phyloP scores from a whole-genome alignment of 257 asterid species.

The Salvia splendens region DNA sequence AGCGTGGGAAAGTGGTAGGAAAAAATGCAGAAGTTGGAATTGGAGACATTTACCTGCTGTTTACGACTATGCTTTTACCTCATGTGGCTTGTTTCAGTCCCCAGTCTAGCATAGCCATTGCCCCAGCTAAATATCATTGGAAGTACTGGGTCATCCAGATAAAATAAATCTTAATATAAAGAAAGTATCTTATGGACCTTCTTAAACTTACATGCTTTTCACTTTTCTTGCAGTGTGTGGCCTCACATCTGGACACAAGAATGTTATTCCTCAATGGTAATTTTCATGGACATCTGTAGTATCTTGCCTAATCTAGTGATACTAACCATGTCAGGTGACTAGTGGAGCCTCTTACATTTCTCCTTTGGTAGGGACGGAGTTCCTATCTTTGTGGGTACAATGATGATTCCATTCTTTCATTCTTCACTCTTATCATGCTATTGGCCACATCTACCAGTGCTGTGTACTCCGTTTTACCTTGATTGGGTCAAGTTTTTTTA shows the following conservation, averaged over 20 bases:
- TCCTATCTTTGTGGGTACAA: conserved; percentile 17
- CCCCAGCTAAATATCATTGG: too few species aligned
- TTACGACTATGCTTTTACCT: not conserved
- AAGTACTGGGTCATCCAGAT: too few species aligned
- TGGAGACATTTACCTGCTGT: not conserved
- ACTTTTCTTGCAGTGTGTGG: conserved; percentile 78
- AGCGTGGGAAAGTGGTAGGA: conserved; percentile 20
- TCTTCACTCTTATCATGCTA: not conserved
- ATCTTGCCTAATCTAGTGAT: not conserved
- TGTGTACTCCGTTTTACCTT: conserved; percentile 17
- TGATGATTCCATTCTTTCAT: conserved; percentile 8
- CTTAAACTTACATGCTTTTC: conserved; percentile 21
- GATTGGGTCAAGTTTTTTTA: too few species aligned
- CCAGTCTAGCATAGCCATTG: not conserved
- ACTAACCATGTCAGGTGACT: too few species aligned
- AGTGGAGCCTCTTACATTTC: not conserved
- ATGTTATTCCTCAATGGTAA: conserved; percentile 88
- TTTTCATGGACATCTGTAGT: conserved; percentile 22
- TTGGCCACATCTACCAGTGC: conserved; percentile 11
- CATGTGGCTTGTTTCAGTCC: not conserved
- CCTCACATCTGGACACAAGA: conserved; percentile 92
- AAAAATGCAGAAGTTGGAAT: not conserved
- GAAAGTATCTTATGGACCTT: not conserved
- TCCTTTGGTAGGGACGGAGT: not conserved
- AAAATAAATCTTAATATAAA: not conserved